A percentile compares a stretch with the other conserved stretches of the same genome.
These are phyloP conservation scores for Rhynchospora tenuis DNA, from an alignment of 176 grass and related monocot genomes.

Conservation along the genomic window DNA sequence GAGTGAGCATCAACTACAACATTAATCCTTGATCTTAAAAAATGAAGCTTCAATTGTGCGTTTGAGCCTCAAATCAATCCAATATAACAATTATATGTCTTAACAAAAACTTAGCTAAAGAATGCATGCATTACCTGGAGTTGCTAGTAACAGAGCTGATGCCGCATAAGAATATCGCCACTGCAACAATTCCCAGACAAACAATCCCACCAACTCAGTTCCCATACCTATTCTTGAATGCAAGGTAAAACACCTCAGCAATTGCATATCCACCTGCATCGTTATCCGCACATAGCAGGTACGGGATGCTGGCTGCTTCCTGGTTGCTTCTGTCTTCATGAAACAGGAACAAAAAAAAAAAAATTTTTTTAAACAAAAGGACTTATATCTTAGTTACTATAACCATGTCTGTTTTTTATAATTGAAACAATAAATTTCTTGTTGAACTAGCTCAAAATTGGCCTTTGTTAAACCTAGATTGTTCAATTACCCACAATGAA, in stretches of 20 bases:
- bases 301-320: slow-evolving; percentile 26
- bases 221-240: slow-evolving; percentile 39
- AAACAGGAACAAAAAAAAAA: background rate
- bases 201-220: slow-evolving; percentile 38
- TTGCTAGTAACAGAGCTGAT: slow-evolving; percentile 50
- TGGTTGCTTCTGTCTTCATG: slow-evolving; percentile 44
- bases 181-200: slow-evolving; percentile 43
- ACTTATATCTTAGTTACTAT: background rate
- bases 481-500: background rate
- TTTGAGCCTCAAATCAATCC: background rate
- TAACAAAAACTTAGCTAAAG: background rate
- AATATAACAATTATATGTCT: background rate
- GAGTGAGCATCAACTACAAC: background rate
- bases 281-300: slow-evolving; percentile 25
- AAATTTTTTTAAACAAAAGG: background rate
- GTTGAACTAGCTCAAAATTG: background rate
- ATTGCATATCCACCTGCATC: slow-evolving; percentile 47
- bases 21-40: background rate
- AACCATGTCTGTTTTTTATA: background rate
- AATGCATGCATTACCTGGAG: slow-evolving; percentile 28
- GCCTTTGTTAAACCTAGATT: background rate
- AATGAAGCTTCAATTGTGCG: background rate
- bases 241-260: slow-evolving; percentile 45
- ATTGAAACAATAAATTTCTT: background rate
- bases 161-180: slow-evolving; percentile 51